Evolutionary conservation across 2,329 filamentous ascomycete species (phyloP), one percentile per base, ranked within the genome.

Genomic region (Fonsecaea pugnacius): DNA sequence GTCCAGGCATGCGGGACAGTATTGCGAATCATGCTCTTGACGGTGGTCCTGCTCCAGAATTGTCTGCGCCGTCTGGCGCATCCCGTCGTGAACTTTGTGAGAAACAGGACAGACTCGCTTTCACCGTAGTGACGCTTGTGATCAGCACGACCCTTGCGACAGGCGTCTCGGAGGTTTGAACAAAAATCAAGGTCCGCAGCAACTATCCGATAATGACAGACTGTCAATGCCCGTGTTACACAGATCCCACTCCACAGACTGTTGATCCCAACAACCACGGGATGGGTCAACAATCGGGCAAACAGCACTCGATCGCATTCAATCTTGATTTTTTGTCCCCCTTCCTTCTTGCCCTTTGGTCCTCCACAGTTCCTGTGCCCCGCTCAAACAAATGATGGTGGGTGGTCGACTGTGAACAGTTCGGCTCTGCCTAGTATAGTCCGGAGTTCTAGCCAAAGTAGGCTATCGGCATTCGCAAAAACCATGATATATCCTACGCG

Each of bases 401-500:
- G 30, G 30, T n/a, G 14, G 40, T 27, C n/a, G 27, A 50, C 27
- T 33, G 55, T 40, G 27, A 46, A 9, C 27, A 32, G 27, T 57
- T 46, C 38, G 55, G 38, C 21, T 5, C 12, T 43, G 21, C 27
- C 55, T 58, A 40, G 30, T 46, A n/a, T 33, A 50, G 14, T 58
- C 55, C 40, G 55, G 55, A 58, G 35, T 38, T 21, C 40, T 46
- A 18, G 55, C 40, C 38, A 32, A 46, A 32, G 14, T 38, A 46
- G 24, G 55, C 55, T 48, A 35, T 53, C 14, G 51, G 27, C 16
- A 18, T 38, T 32, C 14, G 43, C 38, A 4, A 48, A 21, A 1
- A 50, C 57, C 57, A 59, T 59, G 57, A 59, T 59, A 27, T 50
- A 59, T 59, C 43, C 40, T 59, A 59, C 57, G 57, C 57, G 16